These are phyloP conservation scores for Phytophthora pistaciae DNA, from an alignment of 352 stramenopile genomes.

Conservation along the genomic window DNA sequence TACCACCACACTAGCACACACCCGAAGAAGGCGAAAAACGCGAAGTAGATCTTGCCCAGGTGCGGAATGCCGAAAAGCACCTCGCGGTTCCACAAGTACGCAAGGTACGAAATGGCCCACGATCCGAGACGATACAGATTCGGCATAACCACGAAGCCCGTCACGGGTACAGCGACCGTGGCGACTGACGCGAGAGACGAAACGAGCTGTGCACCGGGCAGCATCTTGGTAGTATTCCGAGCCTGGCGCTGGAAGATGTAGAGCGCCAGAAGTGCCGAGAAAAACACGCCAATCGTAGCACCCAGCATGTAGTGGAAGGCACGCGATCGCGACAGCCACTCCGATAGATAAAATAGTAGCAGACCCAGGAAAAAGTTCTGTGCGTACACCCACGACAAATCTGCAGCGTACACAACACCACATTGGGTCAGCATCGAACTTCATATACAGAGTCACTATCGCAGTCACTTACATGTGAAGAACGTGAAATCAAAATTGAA, in stretches of 20 bases:
- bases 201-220: slow-evolving; percentile 76
- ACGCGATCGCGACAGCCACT: slow-evolving; percentile 70
- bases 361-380: slow-evolving; percentile 83
- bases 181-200: slow-evolving; percentile 75
- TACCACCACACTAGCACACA: slow-evolving; percentile 88
- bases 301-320: slow-evolving; percentile 86
- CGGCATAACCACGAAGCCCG: slow-evolving; percentile 80
- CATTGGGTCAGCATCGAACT: slow-evolving; percentile 3
- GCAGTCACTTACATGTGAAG: slow-evolving; percentile 67
- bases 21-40: slow-evolving; percentile 79
- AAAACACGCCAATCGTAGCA: slow-evolving; percentile 73
- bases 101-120: slow-evolving; percentile 68
- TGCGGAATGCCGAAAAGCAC: slow-evolving; percentile 80
- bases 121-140: slow-evolving; percentile 71
- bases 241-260: slow-evolving; percentile 87
- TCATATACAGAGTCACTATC: background rate
- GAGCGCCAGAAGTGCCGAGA: slow-evolving; percentile 77
- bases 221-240: slow-evolving; percentile 69
- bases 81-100: slow-evolving; percentile 76
- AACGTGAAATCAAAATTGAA: slow-evolving; percentile 68
- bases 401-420: slow-evolving; percentile 28
- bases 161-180: slow-evolving; percentile 78
- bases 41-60: slow-evolving; percentile 89
- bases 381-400: slow-evolving; percentile 73
- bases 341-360: slow-evolving; percentile 75